Percentiles rank a stretch among this genome's conserved stretches.
Evolutionary conservation across 208 protist genomes (phyloP).

Genomic region (Trypanosoma congolense): DNA sequence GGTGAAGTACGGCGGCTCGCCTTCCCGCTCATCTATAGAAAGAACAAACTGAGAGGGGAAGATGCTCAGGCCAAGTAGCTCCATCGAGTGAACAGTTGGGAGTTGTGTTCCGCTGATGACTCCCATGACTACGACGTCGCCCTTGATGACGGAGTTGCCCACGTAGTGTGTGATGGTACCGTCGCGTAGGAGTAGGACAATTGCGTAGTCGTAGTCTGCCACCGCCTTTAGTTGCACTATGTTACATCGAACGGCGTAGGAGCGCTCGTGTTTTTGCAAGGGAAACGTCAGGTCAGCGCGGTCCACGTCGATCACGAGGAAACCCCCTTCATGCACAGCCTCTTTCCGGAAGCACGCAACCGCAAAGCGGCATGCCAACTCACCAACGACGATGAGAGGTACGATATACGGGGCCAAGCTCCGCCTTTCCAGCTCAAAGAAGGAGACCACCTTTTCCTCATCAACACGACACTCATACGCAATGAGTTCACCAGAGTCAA

Average conservation of each 20-base stretch:
- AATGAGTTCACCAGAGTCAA: constrained; percentile 7
- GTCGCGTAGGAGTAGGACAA: constrained; percentile 21
- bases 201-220: constrained; percentile 11
- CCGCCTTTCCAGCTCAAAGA: constrained; percentile 11
- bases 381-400: constrained; percentile 5
- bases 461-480: constrained; percentile 11
- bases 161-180: constrained; percentile 18
- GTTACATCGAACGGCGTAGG: constrained; percentile 7
- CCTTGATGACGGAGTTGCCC: constrained; percentile 9
- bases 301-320: constrained; percentile 16
- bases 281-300: constrained; percentile 9
- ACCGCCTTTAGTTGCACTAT: constrained; percentile 6
- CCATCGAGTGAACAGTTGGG: neutral
- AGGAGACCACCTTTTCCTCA: constrained; percentile 2
- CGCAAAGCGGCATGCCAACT: constrained; percentile 4
- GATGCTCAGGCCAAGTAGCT: constrained; percentile 1
- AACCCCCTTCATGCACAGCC: constrained; percentile 5
- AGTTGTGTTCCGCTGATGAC: constrained; percentile 1
- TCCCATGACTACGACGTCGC: constrained; percentile 4
- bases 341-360: constrained; percentile 17
- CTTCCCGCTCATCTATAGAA: neutral
- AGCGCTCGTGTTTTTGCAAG: constrained; percentile 2
- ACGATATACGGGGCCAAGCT: constrained; percentile 5
- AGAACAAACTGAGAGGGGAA: constrained; percentile 15
- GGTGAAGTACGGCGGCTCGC: neutral